These are phyloP conservation scores for Persicaria tinctoria DNA, from an alignment of 148 eudicot species.

Conservation along the genomic window DNA sequence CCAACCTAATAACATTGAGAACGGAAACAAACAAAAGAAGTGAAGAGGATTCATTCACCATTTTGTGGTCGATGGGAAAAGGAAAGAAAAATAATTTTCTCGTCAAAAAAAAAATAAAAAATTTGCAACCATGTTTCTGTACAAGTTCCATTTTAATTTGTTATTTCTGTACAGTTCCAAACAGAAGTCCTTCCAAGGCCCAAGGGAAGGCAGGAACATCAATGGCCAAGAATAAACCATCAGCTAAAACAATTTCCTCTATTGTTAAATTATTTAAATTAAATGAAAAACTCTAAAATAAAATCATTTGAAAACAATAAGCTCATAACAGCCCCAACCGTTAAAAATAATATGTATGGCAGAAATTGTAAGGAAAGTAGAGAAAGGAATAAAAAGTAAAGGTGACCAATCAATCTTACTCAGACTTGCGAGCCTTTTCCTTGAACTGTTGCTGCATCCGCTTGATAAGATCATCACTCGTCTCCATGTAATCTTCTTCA, in stretches of 20 bases:
- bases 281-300: background rate
- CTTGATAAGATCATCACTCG: constrained; percentile 81
- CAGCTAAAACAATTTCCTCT: background rate
- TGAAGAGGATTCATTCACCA: background rate
- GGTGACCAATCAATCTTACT: constrained; percentile 43
- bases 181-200: background rate
- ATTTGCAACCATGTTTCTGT: background rate
- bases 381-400: background rate
- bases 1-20: too few species aligned
- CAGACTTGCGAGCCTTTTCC: constrained; percentile 97
- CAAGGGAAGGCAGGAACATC: background rate
- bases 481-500: constrained; percentile 62
- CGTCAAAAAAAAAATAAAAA: background rate
- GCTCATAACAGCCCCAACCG: too few species aligned
- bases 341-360: background rate
- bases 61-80: background rate
- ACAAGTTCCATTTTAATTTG: background rate
- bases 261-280: too few species aligned
- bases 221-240: background rate
- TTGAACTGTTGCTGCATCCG: constrained; percentile 98
- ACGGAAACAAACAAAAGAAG: background rate
- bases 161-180: background rate
- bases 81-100: too few species aligned
- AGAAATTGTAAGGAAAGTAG: background rate
- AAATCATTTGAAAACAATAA: too few species aligned